Percentiles rank a stretch among this genome's conserved stretches.
Evolutionary conservation across 148 eudicot species (phyloP).

Genomic region (Amaranthus hypochondriacus): DNA sequence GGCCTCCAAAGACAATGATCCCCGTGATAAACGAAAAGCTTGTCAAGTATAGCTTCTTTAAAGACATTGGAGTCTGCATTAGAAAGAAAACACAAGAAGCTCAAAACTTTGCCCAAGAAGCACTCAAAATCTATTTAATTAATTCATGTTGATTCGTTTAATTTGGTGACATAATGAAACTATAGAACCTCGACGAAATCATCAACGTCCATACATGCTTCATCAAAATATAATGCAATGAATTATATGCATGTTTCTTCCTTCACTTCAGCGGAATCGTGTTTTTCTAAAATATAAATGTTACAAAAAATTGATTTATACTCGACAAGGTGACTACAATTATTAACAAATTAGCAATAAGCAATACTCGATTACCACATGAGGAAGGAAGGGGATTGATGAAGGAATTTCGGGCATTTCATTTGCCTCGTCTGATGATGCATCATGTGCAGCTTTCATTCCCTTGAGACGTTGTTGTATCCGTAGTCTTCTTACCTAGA

Average conservation of each 20-base stretch:
- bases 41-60: slow-evolving; percentile 89
- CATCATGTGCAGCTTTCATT: slow-evolving; percentile 41
- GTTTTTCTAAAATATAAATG: no score
- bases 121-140: no score
- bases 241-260: no score
- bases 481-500: slow-evolving; percentile 78
- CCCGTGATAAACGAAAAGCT: slow-evolving; percentile 86
- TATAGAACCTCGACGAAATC: no score
- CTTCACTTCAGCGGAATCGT: no score
- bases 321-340: no score
- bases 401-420: slow-evolving; percentile 94
- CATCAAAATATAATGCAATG: no score
- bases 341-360: background rate
- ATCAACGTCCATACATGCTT: no score
- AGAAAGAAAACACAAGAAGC: slow-evolving; percentile 12
- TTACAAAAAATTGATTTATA: no score
- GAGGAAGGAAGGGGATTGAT: slow-evolving; percentile 83
- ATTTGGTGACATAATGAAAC: no score
- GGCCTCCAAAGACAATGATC: slow-evolving; percentile 83
- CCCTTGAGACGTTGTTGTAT: slow-evolving; percentile 76
- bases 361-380: slow-evolving; percentile 45
- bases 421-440: slow-evolving; percentile 40
- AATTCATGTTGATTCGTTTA: no score
- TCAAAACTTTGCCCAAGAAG: background rate
- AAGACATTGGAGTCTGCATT: slow-evolving; percentile 75